A percentile compares a stretch with the other conserved stretches of the same genome.
phyloP scores from a whole-genome alignment of 306 rosid genomes.

The Lathyrus oleraceus region DNA sequence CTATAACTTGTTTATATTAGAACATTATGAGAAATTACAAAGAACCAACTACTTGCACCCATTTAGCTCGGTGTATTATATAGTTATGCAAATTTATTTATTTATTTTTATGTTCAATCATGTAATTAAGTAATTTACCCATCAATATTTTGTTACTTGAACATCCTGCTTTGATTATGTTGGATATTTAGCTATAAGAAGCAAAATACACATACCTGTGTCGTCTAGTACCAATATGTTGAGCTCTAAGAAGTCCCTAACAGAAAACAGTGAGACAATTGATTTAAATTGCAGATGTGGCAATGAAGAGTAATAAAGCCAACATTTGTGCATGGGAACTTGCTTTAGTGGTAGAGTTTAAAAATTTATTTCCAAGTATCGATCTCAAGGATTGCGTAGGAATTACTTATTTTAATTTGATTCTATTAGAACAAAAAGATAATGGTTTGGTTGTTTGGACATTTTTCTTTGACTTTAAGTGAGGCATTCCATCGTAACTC shows the following conservation, averaged over 20 bases:
- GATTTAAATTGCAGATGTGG: not conserved
- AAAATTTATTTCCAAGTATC: too few relatives aligned
- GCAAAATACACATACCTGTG: not conserved
- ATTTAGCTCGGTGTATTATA: too few relatives aligned
- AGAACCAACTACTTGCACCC: too few relatives aligned
- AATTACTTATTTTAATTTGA: too few relatives aligned
- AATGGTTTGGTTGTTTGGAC: too few relatives aligned
- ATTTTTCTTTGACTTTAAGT: too few relatives aligned
- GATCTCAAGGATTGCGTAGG: too few relatives aligned
- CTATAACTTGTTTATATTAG: not conserved
- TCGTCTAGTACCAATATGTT: not conserved
- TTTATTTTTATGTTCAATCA: conserved; percentile 31
- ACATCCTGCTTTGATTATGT: not conserved
- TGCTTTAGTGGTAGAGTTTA: not conserved
- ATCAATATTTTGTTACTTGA: conserved; percentile 31
- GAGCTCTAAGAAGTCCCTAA: not conserved
- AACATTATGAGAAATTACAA: too few relatives aligned
- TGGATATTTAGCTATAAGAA: not conserved
- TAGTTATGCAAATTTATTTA: not conserved
- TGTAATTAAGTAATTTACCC: conserved; percentile 37
- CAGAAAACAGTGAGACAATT: not conserved
- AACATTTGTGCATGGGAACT: not conserved
- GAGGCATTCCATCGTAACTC: too few relatives aligned
- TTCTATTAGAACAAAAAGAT: too few relatives aligned
- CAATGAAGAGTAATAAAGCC: not conserved